These are phyloP conservation scores for Seiridium unicorne DNA, from an alignment of 2,329 filamentous ascomycete genomes.

Conservation along the genomic window DNA sequence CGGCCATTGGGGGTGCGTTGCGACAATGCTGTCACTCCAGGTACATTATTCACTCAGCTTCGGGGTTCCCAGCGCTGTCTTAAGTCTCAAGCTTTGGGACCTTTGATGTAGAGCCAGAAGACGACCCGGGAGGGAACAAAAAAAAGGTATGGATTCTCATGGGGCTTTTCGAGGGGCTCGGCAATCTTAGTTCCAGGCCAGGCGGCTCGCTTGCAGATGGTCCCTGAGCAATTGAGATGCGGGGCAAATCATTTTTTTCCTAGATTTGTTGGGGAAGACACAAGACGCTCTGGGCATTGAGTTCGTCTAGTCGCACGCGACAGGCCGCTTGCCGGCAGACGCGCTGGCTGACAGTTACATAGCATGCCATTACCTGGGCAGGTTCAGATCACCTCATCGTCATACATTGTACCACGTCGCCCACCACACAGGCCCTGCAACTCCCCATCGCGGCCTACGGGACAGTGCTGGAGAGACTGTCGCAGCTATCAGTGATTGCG, in stretches of 20 bases:
- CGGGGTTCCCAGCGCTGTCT: too few species aligned
- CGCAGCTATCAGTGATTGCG: too few species aligned
- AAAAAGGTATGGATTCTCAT: too few species aligned
- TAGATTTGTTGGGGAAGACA: slow-evolving; percentile 1
- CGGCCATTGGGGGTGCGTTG: background rate
- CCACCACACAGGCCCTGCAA: too few species aligned
- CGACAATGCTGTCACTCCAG: background rate
- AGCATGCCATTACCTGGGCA: too few species aligned
- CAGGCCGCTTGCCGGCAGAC: background rate
- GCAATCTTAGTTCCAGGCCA: background rate
- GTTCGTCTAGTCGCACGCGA: background rate
- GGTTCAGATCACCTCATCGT: too few species aligned
- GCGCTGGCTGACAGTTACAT: background rate
- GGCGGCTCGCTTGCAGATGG: background rate
- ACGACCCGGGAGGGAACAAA: too few species aligned
- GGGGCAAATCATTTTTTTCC: background rate
- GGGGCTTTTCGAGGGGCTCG: background rate
- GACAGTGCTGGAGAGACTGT: too few species aligned
- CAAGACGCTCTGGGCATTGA: background rate
- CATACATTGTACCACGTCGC: too few species aligned
- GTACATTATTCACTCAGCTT: background rate
- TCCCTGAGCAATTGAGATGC: slow-evolving; percentile 1
- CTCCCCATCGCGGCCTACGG: too few species aligned
- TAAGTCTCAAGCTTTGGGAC: too few species aligned
- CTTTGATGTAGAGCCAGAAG: too few species aligned